These are phyloP conservation scores for Trematosphaeria pertusa DNA, from an alignment of 2,329 filamentous ascomycete genomes.

Conservation along the genomic window DNA sequence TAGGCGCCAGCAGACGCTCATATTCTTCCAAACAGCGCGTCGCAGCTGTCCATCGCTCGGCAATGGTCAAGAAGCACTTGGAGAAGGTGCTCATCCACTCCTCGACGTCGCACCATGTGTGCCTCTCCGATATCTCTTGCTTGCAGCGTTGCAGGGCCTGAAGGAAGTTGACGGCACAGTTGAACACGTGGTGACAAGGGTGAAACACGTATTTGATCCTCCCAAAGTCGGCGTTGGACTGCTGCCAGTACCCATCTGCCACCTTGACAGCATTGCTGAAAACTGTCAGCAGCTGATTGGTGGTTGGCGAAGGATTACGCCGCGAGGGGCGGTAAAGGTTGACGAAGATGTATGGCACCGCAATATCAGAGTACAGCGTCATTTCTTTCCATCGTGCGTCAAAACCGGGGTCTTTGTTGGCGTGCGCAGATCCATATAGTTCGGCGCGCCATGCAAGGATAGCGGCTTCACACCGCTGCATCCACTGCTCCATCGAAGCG, in stretches of 20 bases:
- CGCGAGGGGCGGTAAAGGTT: constrained; percentile 39
- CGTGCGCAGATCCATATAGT: constrained; percentile 33
- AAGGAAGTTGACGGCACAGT: constrained; percentile 41
- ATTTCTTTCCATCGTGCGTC: constrained; percentile 43
- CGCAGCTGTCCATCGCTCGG: constrained; percentile 45
- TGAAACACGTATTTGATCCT: constrained; percentile 49
- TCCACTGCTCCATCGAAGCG: constrained; percentile 37
- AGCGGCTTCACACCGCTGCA: constrained; percentile 29
- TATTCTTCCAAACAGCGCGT: constrained; percentile 44
- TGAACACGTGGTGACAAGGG: constrained; percentile 45
- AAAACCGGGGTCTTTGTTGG: constrained; percentile 36
- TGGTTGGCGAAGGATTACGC: constrained; percentile 33
- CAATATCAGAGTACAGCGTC: constrained; percentile 43
- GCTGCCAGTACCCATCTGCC: constrained; percentile 42
- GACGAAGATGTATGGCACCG: constrained; percentile 38
- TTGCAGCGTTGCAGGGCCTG: constrained; percentile 40
- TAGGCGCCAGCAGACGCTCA: constrained; percentile 35
- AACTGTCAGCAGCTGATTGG: constrained; percentile 35
- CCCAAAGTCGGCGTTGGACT: constrained; percentile 41
- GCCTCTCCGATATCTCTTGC: constrained; percentile 36
- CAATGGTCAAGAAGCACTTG: constrained; percentile 41
- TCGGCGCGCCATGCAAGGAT: constrained; percentile 42
- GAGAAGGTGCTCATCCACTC: constrained; percentile 40
- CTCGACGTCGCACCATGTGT: constrained; percentile 34
- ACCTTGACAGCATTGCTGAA: constrained; percentile 38